phyloP scores from a whole-genome alignment of 179 eudicot genomes.

The Heliamphora pulchella region DNA sequence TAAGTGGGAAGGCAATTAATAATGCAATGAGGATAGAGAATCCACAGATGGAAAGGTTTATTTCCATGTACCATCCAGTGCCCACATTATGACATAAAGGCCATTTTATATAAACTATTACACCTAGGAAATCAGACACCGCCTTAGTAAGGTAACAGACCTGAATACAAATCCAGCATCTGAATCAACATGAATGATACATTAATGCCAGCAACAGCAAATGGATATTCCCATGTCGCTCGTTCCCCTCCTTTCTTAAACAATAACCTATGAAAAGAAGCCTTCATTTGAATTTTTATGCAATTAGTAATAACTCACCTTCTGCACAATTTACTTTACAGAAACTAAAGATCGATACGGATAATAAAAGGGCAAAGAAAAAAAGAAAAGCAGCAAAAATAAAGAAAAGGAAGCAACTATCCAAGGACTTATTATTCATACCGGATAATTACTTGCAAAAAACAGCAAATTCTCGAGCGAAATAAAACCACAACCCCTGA shows the following conservation, averaged over 20 bases:
- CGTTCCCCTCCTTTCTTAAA: constrained; percentile 66
- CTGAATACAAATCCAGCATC: constrained; percentile 64
- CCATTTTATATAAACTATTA: neutral
- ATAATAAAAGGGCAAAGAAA: neutral
- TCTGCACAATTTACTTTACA: neutral
- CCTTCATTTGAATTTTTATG: constrained; percentile 44
- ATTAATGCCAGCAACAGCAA: constrained; percentile 84
- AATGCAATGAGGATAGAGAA: neutral
- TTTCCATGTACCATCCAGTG: neutral
- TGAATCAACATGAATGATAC: constrained; percentile 70
- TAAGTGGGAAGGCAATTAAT: neutral
- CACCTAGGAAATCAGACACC: neutral
- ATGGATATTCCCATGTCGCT: constrained; percentile 85
- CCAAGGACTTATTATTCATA: constrained; percentile 26
- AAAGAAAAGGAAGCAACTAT: neutral
- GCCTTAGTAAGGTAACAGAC: constrained; percentile 21
- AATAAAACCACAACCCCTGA: constrained; percentile 81
- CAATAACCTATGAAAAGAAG: constrained; percentile 64
- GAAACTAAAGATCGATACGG: neutral
- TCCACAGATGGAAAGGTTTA: neutral
- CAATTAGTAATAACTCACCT: constrained; percentile 29
- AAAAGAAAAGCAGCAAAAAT: neutral
- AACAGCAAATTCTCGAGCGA: constrained; percentile 81
- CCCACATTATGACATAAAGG: neutral
- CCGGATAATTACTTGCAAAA: constrained; percentile 69